Percentiles rank a stretch among this genome's conserved stretches.
Conservation (phyloP, 352 stramenopile species). For the Globisporangium megalacanthum region DNA sequence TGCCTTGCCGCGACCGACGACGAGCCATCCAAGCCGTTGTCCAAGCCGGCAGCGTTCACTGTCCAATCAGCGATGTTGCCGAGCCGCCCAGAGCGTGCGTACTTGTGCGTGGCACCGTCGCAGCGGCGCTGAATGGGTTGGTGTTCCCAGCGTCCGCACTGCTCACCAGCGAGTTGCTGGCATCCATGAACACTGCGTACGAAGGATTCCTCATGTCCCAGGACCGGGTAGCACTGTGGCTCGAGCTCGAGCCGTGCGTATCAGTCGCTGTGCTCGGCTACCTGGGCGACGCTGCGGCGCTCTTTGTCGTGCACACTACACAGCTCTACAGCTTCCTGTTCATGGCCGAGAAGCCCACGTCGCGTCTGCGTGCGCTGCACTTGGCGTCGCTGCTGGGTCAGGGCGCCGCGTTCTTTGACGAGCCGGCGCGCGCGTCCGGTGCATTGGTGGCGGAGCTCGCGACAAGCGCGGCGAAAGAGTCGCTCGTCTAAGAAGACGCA, state of each 20-base stretch:
- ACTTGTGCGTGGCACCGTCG: constrained; percentile 24
- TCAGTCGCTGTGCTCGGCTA: too few relatives aligned
- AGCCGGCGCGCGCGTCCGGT: constrained; percentile 33
- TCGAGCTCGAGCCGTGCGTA: too few relatives aligned
- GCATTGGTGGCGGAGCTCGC: constrained; percentile 45
- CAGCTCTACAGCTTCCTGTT: constrained; percentile 36
- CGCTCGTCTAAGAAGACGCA: constrained; percentile 23
- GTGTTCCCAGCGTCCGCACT: constrained; percentile 19
- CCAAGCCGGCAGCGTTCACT: too few relatives aligned
- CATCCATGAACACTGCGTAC: too few relatives aligned
- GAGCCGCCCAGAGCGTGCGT: too few relatives aligned
- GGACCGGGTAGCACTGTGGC: too few relatives aligned
- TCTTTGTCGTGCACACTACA: constrained; percentile 20
- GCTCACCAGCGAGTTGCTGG: too few relatives aligned
- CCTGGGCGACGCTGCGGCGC: constrained; percentile 19
- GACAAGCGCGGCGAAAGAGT: constrained; percentile 33
- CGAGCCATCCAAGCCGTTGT: too few relatives aligned
- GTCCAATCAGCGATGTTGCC: too few relatives aligned
- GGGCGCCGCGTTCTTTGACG: constrained; percentile 67
- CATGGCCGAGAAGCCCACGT: constrained; percentile 38
- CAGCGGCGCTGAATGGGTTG: constrained; percentile 24
- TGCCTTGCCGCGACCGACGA: too few relatives aligned
- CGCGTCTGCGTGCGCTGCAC: constrained; percentile 32
- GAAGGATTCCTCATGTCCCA: too few relatives aligned
- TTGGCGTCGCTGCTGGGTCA: constrained; percentile 39